These are phyloP conservation scores for Phytophthora megakarya DNA, from an alignment of 352 stramenopile genomes.

Conservation along the genomic window DNA sequence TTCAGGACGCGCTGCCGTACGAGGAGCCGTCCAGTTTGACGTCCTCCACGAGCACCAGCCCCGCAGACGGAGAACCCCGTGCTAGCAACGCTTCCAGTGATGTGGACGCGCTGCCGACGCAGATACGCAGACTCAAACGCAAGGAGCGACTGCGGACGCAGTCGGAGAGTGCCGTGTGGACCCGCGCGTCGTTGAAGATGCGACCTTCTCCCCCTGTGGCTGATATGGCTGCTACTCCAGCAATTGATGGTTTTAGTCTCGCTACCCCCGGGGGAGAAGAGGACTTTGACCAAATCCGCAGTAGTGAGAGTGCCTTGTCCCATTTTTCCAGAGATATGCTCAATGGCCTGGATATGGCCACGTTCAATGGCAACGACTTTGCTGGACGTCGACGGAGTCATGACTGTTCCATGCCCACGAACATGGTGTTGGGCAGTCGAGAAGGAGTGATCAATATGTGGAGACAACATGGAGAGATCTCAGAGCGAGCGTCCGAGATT, in stretches of 20 bases:
- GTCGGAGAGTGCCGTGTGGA: constrained; percentile 77
- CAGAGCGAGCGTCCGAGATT: constrained; percentile 80
- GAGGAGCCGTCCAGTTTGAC: constrained; percentile 38
- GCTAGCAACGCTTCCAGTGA: constrained; percentile 30
- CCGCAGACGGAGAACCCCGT: constrained; percentile 31
- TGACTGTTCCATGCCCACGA: constrained; percentile 27
- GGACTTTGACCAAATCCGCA: constrained; percentile 38
- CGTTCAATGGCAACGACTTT: constrained; percentile 29
- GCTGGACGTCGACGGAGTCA: constrained; percentile 35
- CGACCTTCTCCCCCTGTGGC: constrained; percentile 33
- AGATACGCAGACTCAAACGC: constrained; percentile 33
- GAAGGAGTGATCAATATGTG: constrained; percentile 84
- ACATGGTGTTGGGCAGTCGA: constrained; percentile 42
- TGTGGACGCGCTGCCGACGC: constrained; percentile 28
- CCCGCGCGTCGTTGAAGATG: constrained; percentile 73
- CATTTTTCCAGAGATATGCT: constrained; percentile 54
- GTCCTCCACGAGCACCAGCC: constrained; percentile 47
- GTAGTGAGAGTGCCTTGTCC: constrained; percentile 58
- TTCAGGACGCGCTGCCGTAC: constrained; percentile 31
- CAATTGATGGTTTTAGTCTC: constrained; percentile 27
- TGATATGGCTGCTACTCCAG: constrained; percentile 38
- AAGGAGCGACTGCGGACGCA: constrained; percentile 79
- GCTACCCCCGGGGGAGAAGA: constrained; percentile 21
- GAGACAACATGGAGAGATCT: constrained; percentile 81
- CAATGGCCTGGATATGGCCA: constrained; percentile 50